Evolutionary conservation across 2,329 filamentous ascomycete species (phyloP).

Genomic region (Penicillium vulpinum): DNA sequence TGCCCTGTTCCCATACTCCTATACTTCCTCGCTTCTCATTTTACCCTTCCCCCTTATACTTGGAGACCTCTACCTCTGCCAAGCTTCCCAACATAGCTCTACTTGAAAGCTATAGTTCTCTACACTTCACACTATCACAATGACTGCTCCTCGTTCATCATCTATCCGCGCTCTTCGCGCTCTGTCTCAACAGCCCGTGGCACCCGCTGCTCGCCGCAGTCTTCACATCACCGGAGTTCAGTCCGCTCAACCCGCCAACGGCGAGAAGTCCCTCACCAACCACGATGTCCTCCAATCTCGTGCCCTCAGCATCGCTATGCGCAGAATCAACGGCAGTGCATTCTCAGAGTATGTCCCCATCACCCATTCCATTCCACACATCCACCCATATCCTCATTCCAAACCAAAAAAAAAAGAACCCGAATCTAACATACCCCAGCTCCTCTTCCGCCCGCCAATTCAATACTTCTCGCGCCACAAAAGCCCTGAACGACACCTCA

Average conservation of each 20-base stretch:
- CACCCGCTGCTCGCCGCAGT: constrained; percentile 45
- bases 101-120: neutral
- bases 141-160: constrained; percentile 49
- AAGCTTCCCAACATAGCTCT: neutral
- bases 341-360: constrained; percentile 38
- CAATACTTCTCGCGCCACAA: constrained; percentile 61
- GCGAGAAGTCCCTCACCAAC: constrained; percentile 55
- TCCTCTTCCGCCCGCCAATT: constrained; percentile 58
- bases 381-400: neutral
- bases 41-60: neutral
- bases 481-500: constrained; percentile 58
- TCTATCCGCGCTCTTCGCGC: constrained; percentile 48
- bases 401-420: neutral
- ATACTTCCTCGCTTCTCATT: neutral
- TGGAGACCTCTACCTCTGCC: neutral
- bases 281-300: constrained; percentile 55
- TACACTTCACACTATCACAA: constrained; percentile 21
- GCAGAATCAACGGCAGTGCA: constrained; percentile 47
- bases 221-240: constrained; percentile 63
- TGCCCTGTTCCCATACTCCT: constrained; percentile 2
- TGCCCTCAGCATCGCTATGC: constrained; percentile 57
- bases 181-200: constrained; percentile 41
- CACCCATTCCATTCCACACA: constrained; percentile 1
- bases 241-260: constrained; percentile 53
- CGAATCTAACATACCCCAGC: constrained; percentile 42